Base-by-base conservation (phyloP, 1,284 basidiomycete species). In the Leucoagaricus sp. region DNA sequence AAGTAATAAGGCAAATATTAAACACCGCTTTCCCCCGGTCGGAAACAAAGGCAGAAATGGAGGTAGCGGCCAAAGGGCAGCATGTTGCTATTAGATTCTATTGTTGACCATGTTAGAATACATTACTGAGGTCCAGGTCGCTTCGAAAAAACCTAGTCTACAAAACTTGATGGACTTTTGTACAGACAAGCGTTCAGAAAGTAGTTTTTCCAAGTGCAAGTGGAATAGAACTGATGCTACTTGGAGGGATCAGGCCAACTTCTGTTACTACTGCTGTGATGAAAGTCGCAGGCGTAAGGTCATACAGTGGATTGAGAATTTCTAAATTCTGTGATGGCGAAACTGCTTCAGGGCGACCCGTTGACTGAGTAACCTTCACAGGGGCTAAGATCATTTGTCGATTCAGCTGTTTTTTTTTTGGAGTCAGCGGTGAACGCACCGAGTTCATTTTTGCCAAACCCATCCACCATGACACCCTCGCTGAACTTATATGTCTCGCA, bases 401-500 rank as follows among this genome's bases (percentile, higher is more conserved):
- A n/a, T 28, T 41, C 31, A 52, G 40, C 12, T 44, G 46, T 5
- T 13, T 4, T 7, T 45, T 15, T 19, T n/a, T 13, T 8, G 17
- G 17, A 29, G 21, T 55, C 29, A 15, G 36, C 36, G 54, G 40
- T 25, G 28, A 38, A 58, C 79, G 68, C 65, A 89, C 95, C 94
- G 33, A 97, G 78, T 73, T 99, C 97, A 69, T 99, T 99, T 71
- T 93, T 94, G 28, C 93, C 94, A 62, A 99, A 94, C 29, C 91
- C 91, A 72, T 99, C 97, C 49, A 99, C 78, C 70, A 94, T 89
- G 33, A 99, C 90, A 33, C 87, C 85, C 65, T 99, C 97, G 21
- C 91, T 91, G 67, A 97, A 98, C 72, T 99, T 99, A 80, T 98
- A 98, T 17, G 97, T 99, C 75, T 99, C 97, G 65, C 96, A 97